A percentile compares a stretch with the other conserved stretches of the same genome.
phyloP scores from a whole-genome alignment of 768 basidiomycete genomes.

The Termitomyces sp. region DNA sequence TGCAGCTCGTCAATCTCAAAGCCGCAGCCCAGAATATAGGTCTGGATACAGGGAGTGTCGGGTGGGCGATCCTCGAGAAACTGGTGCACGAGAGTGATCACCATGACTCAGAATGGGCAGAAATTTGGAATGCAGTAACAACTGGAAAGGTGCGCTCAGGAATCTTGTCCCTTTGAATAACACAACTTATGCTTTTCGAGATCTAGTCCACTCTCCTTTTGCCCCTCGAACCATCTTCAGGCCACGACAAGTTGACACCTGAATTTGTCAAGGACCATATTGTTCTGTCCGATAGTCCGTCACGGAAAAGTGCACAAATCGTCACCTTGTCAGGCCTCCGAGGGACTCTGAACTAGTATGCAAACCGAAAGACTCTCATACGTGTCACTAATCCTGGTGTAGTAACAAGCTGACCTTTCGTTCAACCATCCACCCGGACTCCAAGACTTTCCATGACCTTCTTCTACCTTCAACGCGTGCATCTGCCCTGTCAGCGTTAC shows the following conservation, averaged over 20 bases:
- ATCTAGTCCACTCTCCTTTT: constrained; percentile 77
- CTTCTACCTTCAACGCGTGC: constrained; percentile 32
- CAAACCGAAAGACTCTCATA: constrained; percentile 9
- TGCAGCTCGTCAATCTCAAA: constrained; percentile 74
- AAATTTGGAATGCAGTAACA: constrained; percentile 63
- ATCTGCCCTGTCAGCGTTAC: constrained; percentile 38
- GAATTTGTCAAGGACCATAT: constrained; percentile 87
- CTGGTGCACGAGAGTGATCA: constrained; percentile 50
- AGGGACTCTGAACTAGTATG: constrained; percentile 64
- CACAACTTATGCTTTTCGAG: constrained; percentile 4
- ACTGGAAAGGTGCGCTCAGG: constrained; percentile 58
- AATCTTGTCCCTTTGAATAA: neutral
- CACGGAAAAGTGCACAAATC: constrained; percentile 48
- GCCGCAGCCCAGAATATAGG: constrained; percentile 69
- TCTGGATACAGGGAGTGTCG: constrained; percentile 59
- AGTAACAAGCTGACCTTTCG: constrained; percentile 44
- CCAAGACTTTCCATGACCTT: constrained; percentile 39
- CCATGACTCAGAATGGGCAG: constrained; percentile 64
- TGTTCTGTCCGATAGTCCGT: constrained; percentile 55
- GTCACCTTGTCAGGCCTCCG: constrained; percentile 84
- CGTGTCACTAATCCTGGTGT: constrained; percentile 7
- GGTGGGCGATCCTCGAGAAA: constrained; percentile 79
- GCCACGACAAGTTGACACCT: constrained; percentile 57
- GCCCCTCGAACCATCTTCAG: constrained; percentile 59
- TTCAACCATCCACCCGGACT: constrained; percentile 41